Evolutionary conservation across 2,329 filamentous ascomycete species (phyloP).

Genomic region (Trichoderma simmonsii): DNA sequence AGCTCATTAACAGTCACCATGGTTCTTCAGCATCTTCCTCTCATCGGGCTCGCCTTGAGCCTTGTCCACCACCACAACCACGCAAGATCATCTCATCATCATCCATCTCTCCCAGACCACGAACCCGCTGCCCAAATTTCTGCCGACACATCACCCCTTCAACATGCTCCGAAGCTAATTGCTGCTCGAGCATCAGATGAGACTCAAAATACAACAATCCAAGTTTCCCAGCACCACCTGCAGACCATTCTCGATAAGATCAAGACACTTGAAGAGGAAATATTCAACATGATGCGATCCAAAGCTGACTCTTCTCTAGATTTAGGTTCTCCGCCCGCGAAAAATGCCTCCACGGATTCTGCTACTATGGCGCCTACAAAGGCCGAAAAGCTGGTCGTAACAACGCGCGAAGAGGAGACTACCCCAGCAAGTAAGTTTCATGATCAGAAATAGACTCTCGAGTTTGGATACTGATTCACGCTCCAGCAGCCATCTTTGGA

Average conservation of each 20-base stretch:
- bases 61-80: background rate
- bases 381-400: background rate
- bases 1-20: conserved; percentile 17
- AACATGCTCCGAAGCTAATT: conserved; percentile 18
- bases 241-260: conserved; percentile 30
- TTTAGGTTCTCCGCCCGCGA: background rate
- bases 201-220: conserved; percentile 24
- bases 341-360: background rate
- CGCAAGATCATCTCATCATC: background rate
- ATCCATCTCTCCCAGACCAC: background rate
- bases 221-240: conserved; percentile 27
- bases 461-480: background rate
- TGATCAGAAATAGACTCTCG: no score
- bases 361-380: background rate
- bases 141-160: conserved; percentile 18
- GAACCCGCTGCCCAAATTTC: conserved; percentile 17
- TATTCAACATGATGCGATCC: conserved; percentile 26
- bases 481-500: background rate
- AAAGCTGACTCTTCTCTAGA: background rate
- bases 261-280: conserved; percentile 28
- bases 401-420: background rate
- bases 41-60: conserved; percentile 18
- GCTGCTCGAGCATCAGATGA: conserved; percentile 28
- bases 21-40: conserved; percentile 22
- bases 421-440: background rate